Conservation (phyloP, 2,329 filamentous ascomycete species). For the Hypomyces rosellus region DNA sequence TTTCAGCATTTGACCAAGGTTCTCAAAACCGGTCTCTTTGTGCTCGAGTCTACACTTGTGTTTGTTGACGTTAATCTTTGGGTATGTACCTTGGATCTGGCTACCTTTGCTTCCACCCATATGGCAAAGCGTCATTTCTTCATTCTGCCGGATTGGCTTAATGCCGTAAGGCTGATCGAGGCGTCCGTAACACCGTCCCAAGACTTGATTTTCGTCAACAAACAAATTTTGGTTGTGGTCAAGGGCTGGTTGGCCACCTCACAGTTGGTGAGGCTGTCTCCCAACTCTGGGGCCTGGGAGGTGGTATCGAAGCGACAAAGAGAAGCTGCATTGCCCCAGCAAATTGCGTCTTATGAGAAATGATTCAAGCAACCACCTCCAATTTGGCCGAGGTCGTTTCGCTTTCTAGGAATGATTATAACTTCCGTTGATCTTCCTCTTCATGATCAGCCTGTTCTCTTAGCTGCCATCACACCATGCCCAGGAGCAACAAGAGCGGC, state of each 20-base stretch:
- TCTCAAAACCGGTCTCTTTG: not conserved
- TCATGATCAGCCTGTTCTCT: no score
- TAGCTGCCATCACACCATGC: no score
- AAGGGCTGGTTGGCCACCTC: slow-evolving; percentile 1
- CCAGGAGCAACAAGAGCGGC: no score
- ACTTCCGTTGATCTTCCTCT: no score
- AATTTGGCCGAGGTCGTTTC: no score
- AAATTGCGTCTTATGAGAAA: no score
- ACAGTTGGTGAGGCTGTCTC: slow-evolving; percentile 1
- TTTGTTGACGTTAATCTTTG: slow-evolving; percentile 3
- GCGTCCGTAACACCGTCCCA: not conserved
- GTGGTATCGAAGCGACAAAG: not conserved
- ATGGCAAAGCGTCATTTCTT: slow-evolving; percentile 6
- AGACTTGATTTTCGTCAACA: not conserved
- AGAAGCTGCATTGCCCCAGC: not conserved
- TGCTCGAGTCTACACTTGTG: slow-evolving; percentile 1
- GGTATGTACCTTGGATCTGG: slow-evolving; percentile 4
- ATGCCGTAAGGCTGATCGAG: not conserved
- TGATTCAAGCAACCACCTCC: no score
- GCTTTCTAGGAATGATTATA: no score
- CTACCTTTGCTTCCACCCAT: not conserved
- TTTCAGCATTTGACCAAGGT: not conserved
- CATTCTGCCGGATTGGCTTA: slow-evolving; percentile 4
- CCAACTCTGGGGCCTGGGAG: not conserved
- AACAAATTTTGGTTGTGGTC: slow-evolving; percentile 2